phyloP scores from a whole-genome alignment of 2,329 filamentous ascomycete genomes.

The Penicillium sp. region DNA sequence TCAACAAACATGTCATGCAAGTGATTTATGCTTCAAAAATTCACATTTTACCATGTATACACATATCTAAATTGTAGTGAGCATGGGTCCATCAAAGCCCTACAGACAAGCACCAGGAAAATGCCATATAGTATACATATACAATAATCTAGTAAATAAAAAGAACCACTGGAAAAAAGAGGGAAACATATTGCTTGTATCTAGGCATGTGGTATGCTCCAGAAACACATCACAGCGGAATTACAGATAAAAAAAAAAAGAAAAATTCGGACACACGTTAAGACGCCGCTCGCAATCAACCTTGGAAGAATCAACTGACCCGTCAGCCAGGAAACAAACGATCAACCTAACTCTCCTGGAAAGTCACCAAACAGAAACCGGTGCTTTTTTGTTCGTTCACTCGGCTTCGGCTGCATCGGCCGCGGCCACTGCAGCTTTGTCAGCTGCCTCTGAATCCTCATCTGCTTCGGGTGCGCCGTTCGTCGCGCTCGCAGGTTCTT shows the following conservation, averaged over 20 bases:
- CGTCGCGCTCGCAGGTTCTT: slow-evolving; percentile 31
- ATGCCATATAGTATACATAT: neutral
- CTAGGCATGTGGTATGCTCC: slow-evolving; percentile 19
- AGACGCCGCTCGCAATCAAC: slow-evolving; percentile 30
- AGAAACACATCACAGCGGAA: slow-evolving; percentile 18
- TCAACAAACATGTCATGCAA: neutral
- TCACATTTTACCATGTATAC: neutral
- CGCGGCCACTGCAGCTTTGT: slow-evolving; percentile 7
- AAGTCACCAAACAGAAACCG: slow-evolving; percentile 15
- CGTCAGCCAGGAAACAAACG: slow-evolving; percentile 21
- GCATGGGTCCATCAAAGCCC: too few relatives aligned
- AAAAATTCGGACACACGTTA: slow-evolving; percentile 28
- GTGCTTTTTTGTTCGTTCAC: slow-evolving; percentile 19
- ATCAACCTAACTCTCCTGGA: slow-evolving; percentile 22
- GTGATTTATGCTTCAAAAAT: neutral
- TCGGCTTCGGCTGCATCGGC: slow-evolving; percentile 22
- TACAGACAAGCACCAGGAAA: neutral
- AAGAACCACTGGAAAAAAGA: slow-evolving; percentile 1
- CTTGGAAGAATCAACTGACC: slow-evolving; percentile 15
- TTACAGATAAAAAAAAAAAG: slow-evolving; percentile 17
- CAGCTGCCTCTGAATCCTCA: slow-evolving; percentile 25
- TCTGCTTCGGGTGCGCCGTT: slow-evolving; percentile 37
- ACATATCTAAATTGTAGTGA: neutral
- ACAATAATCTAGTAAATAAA: slow-evolving; percentile 5
- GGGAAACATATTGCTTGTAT: slow-evolving; percentile 19